These are phyloP conservation scores for Microdochium trichocladiopsis DNA, from an alignment of 2,329 filamentous ascomycete species.

Conservation along the genomic window DNA sequence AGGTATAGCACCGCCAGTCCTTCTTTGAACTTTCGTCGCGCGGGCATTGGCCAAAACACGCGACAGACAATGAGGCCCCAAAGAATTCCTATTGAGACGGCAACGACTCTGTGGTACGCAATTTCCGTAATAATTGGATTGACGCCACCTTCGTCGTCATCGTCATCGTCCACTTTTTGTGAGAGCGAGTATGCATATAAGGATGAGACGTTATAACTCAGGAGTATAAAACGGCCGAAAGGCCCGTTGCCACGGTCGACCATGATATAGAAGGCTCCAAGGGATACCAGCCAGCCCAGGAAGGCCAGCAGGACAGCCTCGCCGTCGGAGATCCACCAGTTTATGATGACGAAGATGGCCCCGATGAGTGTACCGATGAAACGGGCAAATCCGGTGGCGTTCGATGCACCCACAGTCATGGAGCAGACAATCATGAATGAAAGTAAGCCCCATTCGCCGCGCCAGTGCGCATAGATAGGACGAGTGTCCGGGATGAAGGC, in stretches of 20 bases:
- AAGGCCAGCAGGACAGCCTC: constrained; percentile 71
- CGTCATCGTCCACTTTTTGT: constrained; percentile 69
- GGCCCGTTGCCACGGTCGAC: constrained; percentile 77
- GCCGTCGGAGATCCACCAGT: constrained; percentile 71
- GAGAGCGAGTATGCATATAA: constrained; percentile 90
- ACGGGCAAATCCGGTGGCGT: constrained; percentile 82
- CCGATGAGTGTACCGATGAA: constrained; percentile 84
- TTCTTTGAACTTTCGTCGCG: constrained; percentile 79
- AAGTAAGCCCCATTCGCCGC: constrained; percentile 92
- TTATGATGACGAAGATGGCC: constrained; percentile 63
- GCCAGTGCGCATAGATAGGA: constrained; percentile 77
- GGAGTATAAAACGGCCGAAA: constrained; percentile 85
- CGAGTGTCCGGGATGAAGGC: constrained; percentile 76
- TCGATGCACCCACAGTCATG: constrained; percentile 95
- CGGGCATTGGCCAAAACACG: constrained; percentile 89
- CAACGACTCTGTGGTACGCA: constrained; percentile 76
- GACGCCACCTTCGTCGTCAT: constrained; percentile 82
- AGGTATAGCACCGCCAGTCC: constrained; percentile 88
- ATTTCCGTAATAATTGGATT: constrained; percentile 85
- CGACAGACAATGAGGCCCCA: constrained; percentile 92
- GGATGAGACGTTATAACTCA: constrained; percentile 93
- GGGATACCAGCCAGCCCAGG: constrained; percentile 73
- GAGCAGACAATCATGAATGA: constrained; percentile 98
- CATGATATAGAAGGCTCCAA: constrained; percentile 86
- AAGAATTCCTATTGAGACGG: constrained; percentile 78